Base-by-base conservation (phyloP, 352 stramenopile genomes). In the Thraustochytrium sp. region DNA sequence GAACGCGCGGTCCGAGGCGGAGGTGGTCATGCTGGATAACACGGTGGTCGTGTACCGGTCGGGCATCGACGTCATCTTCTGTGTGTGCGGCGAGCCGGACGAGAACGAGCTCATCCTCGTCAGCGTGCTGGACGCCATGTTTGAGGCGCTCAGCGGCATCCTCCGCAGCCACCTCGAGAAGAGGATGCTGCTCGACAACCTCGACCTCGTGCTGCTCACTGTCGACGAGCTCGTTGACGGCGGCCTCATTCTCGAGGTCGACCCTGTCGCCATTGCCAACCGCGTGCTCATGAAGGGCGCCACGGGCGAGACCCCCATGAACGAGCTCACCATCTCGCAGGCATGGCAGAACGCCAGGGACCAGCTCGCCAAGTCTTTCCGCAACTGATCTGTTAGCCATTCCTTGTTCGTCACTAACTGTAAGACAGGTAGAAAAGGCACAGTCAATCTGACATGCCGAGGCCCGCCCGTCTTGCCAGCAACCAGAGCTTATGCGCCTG, bases 21-120 rank as follows among this genome's bases (percentile, higher is more conserved):
- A 96, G 82, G 90, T 95, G 85, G 92, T 95, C 51, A 87, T 96
- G 53, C 88, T 96, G 64, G 92, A 96, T 72, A 96, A 95, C 87
- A 90, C 94, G 46, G 90, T 96, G 56, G 94, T 90, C 76, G 91
- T 96, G n/a, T 96, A 92, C 86, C 91, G 92, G 54, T 92, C 89
- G 48, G 91, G 91, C 38, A 93, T 90, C 42, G 92, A 96, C 86
- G 90, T 91, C 64, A 94, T 91, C 3, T 95, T 96, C 89, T 92
- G 94, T 87, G 91, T 96, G 68, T 85, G 95, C 63, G 92, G 92
- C n/a, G 91, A 90, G 16, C 84, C 90, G 2, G 85, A 89, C 21
- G 92, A 96, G 92, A 96, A 95, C 75, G 92, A 96, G 80, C 87
- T 96, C 21, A 95, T 96, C 64, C 85, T 96, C 38, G 85, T 94